Evolutionary conservation across 1,139 yeast genomes (phyloP), one percentile per base, ranked within the genome.

Genomic region (Blastobotrys capitulatus): DNA sequence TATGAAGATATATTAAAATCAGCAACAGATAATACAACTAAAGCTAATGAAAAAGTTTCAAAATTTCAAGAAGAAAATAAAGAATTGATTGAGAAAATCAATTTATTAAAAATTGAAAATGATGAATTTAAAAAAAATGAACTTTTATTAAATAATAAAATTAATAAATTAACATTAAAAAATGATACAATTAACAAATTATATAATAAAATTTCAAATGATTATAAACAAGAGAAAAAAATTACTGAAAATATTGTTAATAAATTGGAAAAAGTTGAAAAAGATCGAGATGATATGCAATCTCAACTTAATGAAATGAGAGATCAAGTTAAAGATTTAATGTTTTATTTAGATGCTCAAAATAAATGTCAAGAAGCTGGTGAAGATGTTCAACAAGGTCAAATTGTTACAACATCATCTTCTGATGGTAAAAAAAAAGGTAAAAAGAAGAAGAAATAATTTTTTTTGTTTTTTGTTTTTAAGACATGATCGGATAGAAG

Each of bases 261-360:
- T 18, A 44, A 37, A 29, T 22, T 48, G 9, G 49, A 46, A 25
- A 29, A 47, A 9, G 70, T 87, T 38, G 73, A 81, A 1, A 68
- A 71, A 20, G 85, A 84, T 57, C 64, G 86, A 6, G 85, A 80
- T 38, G 70, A 60, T 48, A 55, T 82, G 9, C 66, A 71, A 10
- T 60, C 64, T 9, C 70, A 73, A 39, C 74, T 74, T 39, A 62
- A 65, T n/a, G 59, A 58, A 3, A 71, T 76, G 49, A 81, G 78
- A 31, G 65, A 65, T 22, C 94, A 87, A 63, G 80, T 85, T 2
- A 77, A 76, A 37, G 96, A 89, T 63, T 66, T 89, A 51, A 86
- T 88, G 96, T 84, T 86, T 56, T 86, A 75, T 62, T 70, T 88
- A 47, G 94, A 86, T 54, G 77, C 86, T 2, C 86, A 78, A 61